A percentile compares a stretch with the other conserved stretches of the same genome.
These are phyloP conservation scores for Penicillium palitans DNA, from an alignment of 2,329 filamentous ascomycete species.

Conservation along the genomic window DNA sequence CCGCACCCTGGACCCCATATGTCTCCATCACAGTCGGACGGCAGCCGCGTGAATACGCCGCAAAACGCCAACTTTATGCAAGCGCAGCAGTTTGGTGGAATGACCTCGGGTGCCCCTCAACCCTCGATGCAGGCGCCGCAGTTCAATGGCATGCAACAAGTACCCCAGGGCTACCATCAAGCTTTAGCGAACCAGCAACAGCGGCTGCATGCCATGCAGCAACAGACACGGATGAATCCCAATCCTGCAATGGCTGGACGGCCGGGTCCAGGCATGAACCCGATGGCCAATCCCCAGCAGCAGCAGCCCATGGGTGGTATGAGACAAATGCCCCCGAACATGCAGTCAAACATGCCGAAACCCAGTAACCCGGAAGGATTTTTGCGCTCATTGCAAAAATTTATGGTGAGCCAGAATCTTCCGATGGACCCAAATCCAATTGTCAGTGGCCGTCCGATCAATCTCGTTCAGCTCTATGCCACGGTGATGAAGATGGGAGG, in stretches of 20 bases:
- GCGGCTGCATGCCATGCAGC: conserved; percentile 77
- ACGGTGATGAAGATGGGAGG: conserved; percentile 75
- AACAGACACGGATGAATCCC: conserved; percentile 64
- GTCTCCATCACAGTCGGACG: conserved; percentile 74
- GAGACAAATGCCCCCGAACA: conserved; percentile 52
- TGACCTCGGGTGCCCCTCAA: conserved; percentile 43
- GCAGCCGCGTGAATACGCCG: conserved; percentile 64
- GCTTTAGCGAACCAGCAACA: conserved; percentile 70
- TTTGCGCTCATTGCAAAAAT: conserved; percentile 71
- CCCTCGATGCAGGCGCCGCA: conserved; percentile 44
- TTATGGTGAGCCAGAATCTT: conserved; percentile 73
- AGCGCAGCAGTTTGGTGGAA: conserved; percentile 44
- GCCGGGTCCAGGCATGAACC: conserved; percentile 38
- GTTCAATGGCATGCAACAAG: conserved; percentile 50
- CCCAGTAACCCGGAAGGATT: conserved; percentile 62
- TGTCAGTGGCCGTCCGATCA: conserved; percentile 71
- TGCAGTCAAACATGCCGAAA: conserved; percentile 46
- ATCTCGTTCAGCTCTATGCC: conserved; percentile 75
- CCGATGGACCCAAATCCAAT: conserved; percentile 73
- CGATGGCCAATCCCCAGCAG: conserved; percentile 42
- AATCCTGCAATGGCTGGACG: conserved; percentile 40
- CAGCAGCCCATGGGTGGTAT: conserved; percentile 43
- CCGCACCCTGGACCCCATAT: conserved; percentile 66
- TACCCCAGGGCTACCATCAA: conserved; percentile 53
- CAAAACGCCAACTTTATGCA: conserved; percentile 71